These are phyloP conservation scores for Fusarium sp. DNA, from an alignment of 2,329 filamentous ascomycete genomes.

Conservation along the genomic window DNA sequence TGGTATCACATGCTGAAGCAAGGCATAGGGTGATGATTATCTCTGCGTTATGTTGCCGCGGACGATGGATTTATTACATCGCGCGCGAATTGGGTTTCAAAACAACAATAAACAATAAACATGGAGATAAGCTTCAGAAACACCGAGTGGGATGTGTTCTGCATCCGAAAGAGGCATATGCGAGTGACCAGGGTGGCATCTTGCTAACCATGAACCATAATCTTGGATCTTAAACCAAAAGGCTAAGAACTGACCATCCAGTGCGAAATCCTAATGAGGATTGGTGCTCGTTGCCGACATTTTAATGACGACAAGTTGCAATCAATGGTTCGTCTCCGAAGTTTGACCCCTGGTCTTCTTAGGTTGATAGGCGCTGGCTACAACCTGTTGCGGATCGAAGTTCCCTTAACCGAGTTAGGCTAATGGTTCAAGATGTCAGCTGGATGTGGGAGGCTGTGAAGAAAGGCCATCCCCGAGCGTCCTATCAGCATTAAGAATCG, in stretches of 20 bases:
- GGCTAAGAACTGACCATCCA: conserved; percentile 17
- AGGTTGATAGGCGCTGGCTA: conserved; percentile 27
- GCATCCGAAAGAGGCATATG: conserved; percentile 18
- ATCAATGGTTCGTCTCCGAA: conserved; percentile 37
- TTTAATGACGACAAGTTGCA: conserved; percentile 43
- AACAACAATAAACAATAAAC: conserved; percentile 39
- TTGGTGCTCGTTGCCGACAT: conserved; percentile 34
- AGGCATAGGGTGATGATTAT: conserved; percentile 7
- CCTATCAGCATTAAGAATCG: conserved; percentile 43
- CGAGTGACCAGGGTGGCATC: conserved; percentile 25
- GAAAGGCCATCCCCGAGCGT: conserved; percentile 33
- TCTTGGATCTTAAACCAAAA: conserved; percentile 32
- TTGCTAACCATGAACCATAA: conserved; percentile 33
- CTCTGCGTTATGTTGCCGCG: conserved; percentile 31
- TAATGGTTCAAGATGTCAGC: conserved; percentile 36
- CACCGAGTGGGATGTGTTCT: conserved; percentile 30
- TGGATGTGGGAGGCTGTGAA: conserved; percentile 42
- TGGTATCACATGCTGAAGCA: conserved; percentile 28
- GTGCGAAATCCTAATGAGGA: conserved; percentile 31
- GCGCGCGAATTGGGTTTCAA: conserved; percentile 13
- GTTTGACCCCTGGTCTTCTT: conserved; percentile 35
- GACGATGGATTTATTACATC: conserved; percentile 27
- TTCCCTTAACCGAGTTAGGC: conserved; percentile 25
- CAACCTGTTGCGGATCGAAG: conserved; percentile 23
- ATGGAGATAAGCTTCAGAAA: conserved; percentile 30